Base-by-base conservation (phyloP, 495 filamentous ascomycete species). In the Penicillium roqueforti region DNA sequence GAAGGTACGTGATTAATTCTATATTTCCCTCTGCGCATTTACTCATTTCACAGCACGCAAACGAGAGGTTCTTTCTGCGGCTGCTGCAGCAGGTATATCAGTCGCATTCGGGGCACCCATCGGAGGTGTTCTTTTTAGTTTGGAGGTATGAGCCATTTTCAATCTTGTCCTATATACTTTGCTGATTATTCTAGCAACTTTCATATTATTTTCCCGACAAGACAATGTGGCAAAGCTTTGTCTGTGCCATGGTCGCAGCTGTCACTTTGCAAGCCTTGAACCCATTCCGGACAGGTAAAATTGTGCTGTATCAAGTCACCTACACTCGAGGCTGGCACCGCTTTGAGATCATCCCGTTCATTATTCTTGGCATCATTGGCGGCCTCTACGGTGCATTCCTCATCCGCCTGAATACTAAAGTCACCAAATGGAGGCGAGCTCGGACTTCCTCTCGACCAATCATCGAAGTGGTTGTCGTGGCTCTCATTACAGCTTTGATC, bases 191-290 rank as follows among this genome's bases (percentile, higher is more conserved):
- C 6, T 36, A 83, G 81, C 92, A 97, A 79, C 73, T 98, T 11
- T 95, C 91, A 2, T 98, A 97, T 73, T 98, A 97, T 68, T 98
- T 98, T 58, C 93, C 93, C 1, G 93, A 98, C 64, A 97, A 97
- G 67, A 96, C 93, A 1, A 98, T 98, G 93, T 98, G 93, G 93
- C 92, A 97, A 66, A 95, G 90, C 66, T 97, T 98, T 71, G 93
- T 98, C 16, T 96, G 92, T 61, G 93, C 93, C 62, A 97, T 97
- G 92, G 87, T 96, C 10, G 93, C 93, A 14, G 92, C 95, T 14
- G 89, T 97, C 8, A 90, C 89, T 14, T 71, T 98, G 25, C 92
- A 98, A 67, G 89, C 89, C 26, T 80, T 96, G 51, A 92, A 98
- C 65, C 93, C 93, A 11, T 97, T 97, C 68, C 82, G 93, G 37